Evolutionary conservation across 192 early-diverging fungal species (phyloP), one percentile per base, ranked within the genome.

Genomic region (Glomus cerebriforme): DNA sequence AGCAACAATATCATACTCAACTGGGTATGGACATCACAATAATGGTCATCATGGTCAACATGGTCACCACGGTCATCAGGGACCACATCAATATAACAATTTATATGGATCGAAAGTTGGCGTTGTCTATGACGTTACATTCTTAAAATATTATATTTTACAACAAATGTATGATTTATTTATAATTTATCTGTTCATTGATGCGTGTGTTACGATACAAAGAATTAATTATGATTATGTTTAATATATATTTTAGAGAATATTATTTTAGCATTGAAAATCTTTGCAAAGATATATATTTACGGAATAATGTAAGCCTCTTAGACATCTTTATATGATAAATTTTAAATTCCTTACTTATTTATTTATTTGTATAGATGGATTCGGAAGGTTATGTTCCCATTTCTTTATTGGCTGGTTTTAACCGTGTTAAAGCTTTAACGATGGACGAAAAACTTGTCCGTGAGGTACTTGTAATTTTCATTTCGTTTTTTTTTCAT

Each of bases 211-310:
- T 31, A 26, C 2, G 13, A 29, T 29, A 63, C 8, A 63, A 27
- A 13, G 0, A 63, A 29, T 4, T 63, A 63, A 27, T 7, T 24
- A 7, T 31, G 5, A 17, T 64, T 12, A n/a, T n/a, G 27, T 15
- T 64, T 24, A 67, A 37, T 37, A 3, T 77, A 73, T 82, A 74
- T 47, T 60, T 24, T 79, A 95, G 92, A 77, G 93, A 99, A 82
- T 99, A 96, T 85, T 99, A 99, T 87, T 98, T 98, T 80, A 96
- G 94, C 65, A 90, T 98, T 60, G 97, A 98, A 58, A 99, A 99
- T 79, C 87, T 99, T 69, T 96, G 95, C 92, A 94, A 93, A 70
- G 98, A 99, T 83, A 88, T 98, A 24, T 99, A 89, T 84, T 95
- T 99, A 86, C 92, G 98, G 62, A 87, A 75, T 49, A 84, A 87